Percentiles rank a stretch among this genome's conserved stretches.
Evolutionary conservation across 371 early-diverging fungal genomes (phyloP).

Genomic region (Globomyces sp.): DNA sequence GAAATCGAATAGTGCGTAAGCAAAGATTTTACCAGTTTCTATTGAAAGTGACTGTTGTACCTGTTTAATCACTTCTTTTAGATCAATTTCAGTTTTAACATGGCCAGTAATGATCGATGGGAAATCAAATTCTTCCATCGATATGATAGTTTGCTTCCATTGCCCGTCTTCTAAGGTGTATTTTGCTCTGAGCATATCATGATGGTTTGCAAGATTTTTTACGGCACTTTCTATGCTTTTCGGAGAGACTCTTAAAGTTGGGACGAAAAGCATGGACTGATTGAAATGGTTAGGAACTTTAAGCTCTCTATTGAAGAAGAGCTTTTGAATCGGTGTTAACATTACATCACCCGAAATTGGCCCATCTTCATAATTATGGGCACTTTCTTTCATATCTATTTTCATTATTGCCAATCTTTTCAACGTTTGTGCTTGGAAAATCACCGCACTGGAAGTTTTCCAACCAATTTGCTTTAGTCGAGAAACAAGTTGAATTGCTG

Average conservation of each 20-base stretch:
- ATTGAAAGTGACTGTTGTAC: constrained; percentile 18
- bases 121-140: no score
- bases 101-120: no score
- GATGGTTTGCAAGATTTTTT: constrained; percentile 2
- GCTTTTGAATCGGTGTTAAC: constrained; percentile 24
- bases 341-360: constrained; percentile 10
- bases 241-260: not conserved
- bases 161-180: no score
- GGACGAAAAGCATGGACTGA: constrained; percentile 22
- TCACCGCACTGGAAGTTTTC: not conserved
- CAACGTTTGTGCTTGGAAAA: not conserved
- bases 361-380: not conserved
- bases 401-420: not conserved
- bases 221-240: not conserved
- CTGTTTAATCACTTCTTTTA: not conserved
- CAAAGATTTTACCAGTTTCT: constrained; percentile 16
- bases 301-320: constrained; percentile 15
- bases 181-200: constrained; percentile 26
- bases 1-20: constrained; percentile 11
- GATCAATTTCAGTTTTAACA: no score
- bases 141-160: no score
- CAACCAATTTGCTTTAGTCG: not conserved
- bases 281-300: constrained; percentile 22
- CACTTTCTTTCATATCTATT: not conserved
- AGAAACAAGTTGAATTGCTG: constrained; percentile 17